Evolutionary conservation across 306 rosid genomes (phyloP).

Genomic region (Aeschynomene evenia): DNA sequence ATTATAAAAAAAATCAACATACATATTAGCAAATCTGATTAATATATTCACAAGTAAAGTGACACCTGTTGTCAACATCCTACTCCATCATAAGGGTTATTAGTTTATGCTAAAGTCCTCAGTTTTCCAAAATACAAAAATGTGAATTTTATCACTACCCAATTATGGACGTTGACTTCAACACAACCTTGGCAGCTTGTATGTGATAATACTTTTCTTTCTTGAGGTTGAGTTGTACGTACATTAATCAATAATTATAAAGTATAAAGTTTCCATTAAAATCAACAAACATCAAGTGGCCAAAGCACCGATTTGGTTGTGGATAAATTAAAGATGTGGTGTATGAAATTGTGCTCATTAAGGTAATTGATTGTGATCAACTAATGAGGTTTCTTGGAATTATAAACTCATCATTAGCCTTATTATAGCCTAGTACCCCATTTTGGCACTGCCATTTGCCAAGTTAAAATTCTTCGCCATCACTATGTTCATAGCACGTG

Average conservation of each 20-base stretch:
- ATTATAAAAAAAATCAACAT: neutral
- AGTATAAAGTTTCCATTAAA: neutral
- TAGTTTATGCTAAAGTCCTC: constrained; percentile 26
- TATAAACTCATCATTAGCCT: neutral
- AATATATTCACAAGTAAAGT: neutral
- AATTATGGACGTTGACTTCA: neutral
- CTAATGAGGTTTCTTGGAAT: neutral
- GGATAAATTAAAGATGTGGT: neutral
- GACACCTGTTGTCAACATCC: constrained; percentile 36
- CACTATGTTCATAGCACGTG: neutral
- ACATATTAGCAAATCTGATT: neutral
- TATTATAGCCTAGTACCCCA: too few relatives aligned
- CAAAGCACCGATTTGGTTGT: neutral
- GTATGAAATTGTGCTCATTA: neutral
- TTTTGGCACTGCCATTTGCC: neutral
- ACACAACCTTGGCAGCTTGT: constrained; percentile 11
- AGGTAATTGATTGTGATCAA: constrained; percentile 7
- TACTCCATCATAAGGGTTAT: constrained; percentile 26
- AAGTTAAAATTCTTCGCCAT: neutral
- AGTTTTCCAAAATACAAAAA: constrained; percentile 29
- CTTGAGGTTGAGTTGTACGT: neutral
- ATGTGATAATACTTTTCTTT: neutral
- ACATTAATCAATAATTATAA: too few relatives aligned
- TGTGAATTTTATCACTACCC: constrained; percentile 19
- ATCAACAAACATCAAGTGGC: neutral